A percentile compares a stretch with the other conserved stretches of the same genome.
Conservation (phyloP, 148 eudicot genomes). For the Rhododendron griersonianum region DNA sequence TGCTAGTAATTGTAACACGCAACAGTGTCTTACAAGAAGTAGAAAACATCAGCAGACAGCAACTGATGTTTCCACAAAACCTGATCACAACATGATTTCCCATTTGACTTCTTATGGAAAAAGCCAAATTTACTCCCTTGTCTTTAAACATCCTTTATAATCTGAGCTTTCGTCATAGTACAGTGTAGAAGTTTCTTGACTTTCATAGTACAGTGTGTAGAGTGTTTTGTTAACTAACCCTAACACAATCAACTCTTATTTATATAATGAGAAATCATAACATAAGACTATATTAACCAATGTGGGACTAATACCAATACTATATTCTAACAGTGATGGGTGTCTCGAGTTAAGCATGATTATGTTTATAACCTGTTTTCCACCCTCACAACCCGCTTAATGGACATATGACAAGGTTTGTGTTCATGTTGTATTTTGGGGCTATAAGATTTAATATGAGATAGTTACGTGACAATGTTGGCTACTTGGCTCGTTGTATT, state of each 20-base stretch:
- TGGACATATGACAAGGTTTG: background rate
- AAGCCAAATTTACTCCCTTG: slow-evolving; percentile 13
- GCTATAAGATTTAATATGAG: background rate
- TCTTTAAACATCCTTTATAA: background rate
- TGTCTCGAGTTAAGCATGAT: background rate
- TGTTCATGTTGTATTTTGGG: background rate
- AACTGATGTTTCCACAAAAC: slow-evolving; percentile 2
- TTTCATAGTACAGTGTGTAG: background rate
- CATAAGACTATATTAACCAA: too few relatives aligned
- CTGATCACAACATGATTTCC: background rate
- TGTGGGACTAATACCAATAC: too few relatives aligned
- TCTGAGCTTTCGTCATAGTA: background rate
- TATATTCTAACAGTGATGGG: background rate
- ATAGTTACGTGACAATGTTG: background rate
- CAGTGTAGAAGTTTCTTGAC: background rate
- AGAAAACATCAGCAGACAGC: background rate
- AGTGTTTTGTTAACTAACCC: too few relatives aligned
- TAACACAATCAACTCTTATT: too few relatives aligned
- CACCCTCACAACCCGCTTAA: background rate
- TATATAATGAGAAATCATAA: too few relatives aligned
- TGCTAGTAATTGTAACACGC: background rate
- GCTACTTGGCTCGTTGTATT: background rate
- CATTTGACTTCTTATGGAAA: background rate
- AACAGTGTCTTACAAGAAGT: background rate
- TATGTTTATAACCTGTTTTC: background rate